phyloP scores from a whole-genome alignment of 768 basidiomycete genomes.

The Gelatoporia subvermispora region DNA sequence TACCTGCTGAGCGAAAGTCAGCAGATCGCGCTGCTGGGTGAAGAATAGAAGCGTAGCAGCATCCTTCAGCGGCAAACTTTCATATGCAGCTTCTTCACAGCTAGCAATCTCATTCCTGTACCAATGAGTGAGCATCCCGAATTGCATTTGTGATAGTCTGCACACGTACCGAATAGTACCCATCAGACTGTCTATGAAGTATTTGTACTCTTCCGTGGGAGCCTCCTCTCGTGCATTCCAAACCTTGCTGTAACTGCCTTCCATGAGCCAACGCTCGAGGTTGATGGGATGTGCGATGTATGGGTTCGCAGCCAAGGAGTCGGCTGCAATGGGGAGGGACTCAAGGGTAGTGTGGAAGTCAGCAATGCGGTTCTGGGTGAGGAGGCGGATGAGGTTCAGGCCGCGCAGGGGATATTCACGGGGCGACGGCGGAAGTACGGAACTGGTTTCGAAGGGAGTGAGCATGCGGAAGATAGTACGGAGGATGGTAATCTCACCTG shows the following conservation, averaged over 20 bases:
- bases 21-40: conserved; percentile 70
- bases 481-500: conserved; percentile 35
- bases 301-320: conserved; percentile 61
- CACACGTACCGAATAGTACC: conserved; percentile 75
- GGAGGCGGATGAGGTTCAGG: conserved; percentile 89
- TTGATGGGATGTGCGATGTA: conserved; percentile 84
- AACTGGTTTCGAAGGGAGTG: conserved; percentile 33
- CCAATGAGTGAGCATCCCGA: neutral
- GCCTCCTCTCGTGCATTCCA: conserved; percentile 94
- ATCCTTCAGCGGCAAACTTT: conserved; percentile 84
- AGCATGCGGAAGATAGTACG: conserved; percentile 2
- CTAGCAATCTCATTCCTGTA: conserved; percentile 92
- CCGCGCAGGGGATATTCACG: conserved; percentile 88
- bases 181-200: conserved; percentile 91
- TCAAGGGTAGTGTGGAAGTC: conserved; percentile 97
- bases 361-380: conserved; percentile 94
- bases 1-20: conserved; percentile 80
- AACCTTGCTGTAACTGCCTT: conserved; percentile 96
- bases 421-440: conserved; percentile 74
- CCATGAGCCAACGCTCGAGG: conserved; percentile 97
- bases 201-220: conserved; percentile 90
- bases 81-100: conserved; percentile 92
- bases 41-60: conserved; percentile 92
- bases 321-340: conserved; percentile 70
- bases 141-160: conserved; percentile 4